phyloP scores from a whole-genome alignment of 2,329 filamentous ascomycete genomes.

The Fusarium bactridioides region DNA sequence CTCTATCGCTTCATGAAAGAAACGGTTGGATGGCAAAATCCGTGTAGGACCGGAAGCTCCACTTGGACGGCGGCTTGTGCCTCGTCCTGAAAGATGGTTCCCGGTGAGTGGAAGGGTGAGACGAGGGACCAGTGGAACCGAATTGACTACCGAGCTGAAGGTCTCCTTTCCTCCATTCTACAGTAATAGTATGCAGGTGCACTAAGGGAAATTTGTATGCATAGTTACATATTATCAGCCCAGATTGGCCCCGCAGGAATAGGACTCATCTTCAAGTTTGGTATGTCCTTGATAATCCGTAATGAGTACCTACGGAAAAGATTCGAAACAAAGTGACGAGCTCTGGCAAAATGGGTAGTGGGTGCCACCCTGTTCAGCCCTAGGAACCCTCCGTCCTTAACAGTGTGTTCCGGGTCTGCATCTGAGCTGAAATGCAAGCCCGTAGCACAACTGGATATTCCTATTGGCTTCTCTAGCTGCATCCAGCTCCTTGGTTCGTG shows the following conservation, averaged over 20 bases:
- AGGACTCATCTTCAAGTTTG: background rate
- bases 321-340: constrained; percentile 9
- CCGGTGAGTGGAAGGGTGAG: constrained; percentile 28
- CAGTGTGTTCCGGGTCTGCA: constrained; percentile 4
- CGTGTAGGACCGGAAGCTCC: constrained; percentile 25
- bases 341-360: background rate
- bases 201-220: background rate
- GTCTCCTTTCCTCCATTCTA: background rate
- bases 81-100: constrained; percentile 16
- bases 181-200: background rate
- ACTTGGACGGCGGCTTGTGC: constrained; percentile 23
- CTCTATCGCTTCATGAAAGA: constrained; percentile 28
- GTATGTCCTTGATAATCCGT: background rate
- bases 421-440: constrained; percentile 34
- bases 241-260: background rate
- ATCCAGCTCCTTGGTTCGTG: constrained; percentile 27
- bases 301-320: background rate
- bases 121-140: constrained; percentile 17
- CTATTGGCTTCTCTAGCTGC: constrained; percentile 31
- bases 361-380: constrained; percentile 38
- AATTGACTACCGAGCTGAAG: constrained; percentile 14
- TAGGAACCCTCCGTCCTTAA: constrained; percentile 18
- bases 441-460: constrained; percentile 31
- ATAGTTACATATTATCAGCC: constrained; percentile 18
- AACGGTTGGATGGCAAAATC: constrained; percentile 9